Percentiles rank a stretch among this genome's conserved stretches.
Evolutionary conservation across 257 asterid genomes (phyloP).

Genomic region (Schizonepeta tenuifolia): DNA sequence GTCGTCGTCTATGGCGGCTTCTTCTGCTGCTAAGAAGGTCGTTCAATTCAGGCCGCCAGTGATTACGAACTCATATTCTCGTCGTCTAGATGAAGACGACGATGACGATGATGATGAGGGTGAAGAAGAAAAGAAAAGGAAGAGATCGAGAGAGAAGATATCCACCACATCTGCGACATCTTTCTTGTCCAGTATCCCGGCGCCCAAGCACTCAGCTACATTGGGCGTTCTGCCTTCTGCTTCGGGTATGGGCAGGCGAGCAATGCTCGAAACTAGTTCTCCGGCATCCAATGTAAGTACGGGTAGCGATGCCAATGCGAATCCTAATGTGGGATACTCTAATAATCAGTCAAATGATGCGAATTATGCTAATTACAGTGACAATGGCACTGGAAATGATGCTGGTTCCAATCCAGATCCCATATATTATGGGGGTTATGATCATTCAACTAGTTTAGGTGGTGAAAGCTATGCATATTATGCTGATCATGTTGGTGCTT

Average conservation of each 20-base stretch:
- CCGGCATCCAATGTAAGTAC: constrained; percentile 39
- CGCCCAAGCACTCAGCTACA: constrained; percentile 66
- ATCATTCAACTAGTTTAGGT: constrained; percentile 42
- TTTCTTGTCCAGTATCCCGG: constrained; percentile 73
- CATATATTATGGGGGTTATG: constrained; percentile 32
- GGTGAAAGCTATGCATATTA: constrained; percentile 41
- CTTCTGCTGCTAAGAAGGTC: constrained; percentile 56
- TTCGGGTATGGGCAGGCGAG: constrained; percentile 68
- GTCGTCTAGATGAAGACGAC: constrained; percentile 45
- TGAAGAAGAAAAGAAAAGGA: constrained; percentile 54
- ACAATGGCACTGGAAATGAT: constrained; percentile 24
- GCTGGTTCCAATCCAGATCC: constrained; percentile 12
- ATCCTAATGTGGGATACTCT: constrained; percentile 33
- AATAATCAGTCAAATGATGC: constrained; percentile 36
- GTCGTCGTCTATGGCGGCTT: constrained; percentile 40
- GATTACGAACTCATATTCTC: constrained; percentile 35
- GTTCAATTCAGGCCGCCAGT: constrained; percentile 80
- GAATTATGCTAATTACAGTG: constrained; percentile 46
- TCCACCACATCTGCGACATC: constrained; percentile 52
- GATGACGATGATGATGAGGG: constrained; percentile 61
- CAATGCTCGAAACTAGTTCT: constrained; percentile 62
- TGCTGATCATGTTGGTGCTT: constrained; percentile 36
- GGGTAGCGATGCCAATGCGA: constrained; percentile 31
- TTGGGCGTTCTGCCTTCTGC: constrained; percentile 68
- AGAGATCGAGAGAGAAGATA: constrained; percentile 42